Base-by-base conservation (phyloP, 495 filamentous ascomycete genomes). In the Tuber borchii region DNA sequence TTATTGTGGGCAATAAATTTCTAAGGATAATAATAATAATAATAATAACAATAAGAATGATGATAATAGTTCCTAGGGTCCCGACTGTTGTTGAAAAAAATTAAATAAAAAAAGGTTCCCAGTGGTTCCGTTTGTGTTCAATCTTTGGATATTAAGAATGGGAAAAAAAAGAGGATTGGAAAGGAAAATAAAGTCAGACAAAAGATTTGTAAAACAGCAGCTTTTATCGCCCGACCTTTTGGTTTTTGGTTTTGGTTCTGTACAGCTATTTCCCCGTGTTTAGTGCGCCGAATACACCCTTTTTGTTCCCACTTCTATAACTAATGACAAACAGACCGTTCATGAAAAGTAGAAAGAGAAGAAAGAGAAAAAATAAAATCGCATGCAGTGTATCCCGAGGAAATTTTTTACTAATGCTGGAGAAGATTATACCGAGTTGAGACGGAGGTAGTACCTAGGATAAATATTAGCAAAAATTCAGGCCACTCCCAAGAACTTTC, bases 401-500 rank as follows among this genome's bases (percentile, higher is more conserved):
- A 34, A 14, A 31, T 0, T 34, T 65, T 65, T n/a, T 22, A 34
- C 26, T 34, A 12, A 26, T 17, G 26, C 6, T 31, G 26, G 26
- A 14, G 51, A n/a, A 17, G 56, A 70, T 76, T 75, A 79, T 48
- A 75, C 44, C 19, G 77, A 73, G 43, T 81, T 81, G 42, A 79
- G 79, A 42, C 80, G 75, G 31, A 81, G 75, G 72, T 81, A 81
- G 71, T 81, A 81, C 43, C 79, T 81, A 42, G 61, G 22, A 74
- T 39, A 31, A 26, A 12, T 71, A 48, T 81, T 69, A 81, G 73
- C 48, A 71, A 75, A 6, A 43, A n/a, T 73, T 51, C 6, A 22
- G 14, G 26, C 12, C 17, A 26, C 9, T 61, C 10, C 37, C 45
- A 3, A 6, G 16, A 46, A 7, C 26, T 31, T 26, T 31, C 14